phyloP scores from a whole-genome alignment of 2,329 filamentous ascomycete genomes.

The Fusarium lateritium region DNA sequence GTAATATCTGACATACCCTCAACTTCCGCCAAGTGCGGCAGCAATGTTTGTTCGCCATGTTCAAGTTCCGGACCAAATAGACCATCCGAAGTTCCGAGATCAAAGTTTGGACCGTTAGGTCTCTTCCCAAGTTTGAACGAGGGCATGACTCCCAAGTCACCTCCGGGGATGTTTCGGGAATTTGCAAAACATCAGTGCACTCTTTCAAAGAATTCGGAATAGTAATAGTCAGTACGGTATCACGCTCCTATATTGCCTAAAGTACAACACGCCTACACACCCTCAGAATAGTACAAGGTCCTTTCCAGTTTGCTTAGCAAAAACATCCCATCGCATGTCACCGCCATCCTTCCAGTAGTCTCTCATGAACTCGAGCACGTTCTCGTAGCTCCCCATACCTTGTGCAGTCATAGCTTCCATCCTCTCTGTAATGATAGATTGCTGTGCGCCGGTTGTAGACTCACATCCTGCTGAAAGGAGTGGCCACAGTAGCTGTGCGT shows the following conservation, averaged over 20 bases:
- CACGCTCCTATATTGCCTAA: neutral
- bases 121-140: no score
- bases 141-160: no score
- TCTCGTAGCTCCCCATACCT: conserved; percentile 7
- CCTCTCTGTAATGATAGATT: neutral
- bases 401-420: conserved; percentile 11
- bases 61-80: no score
- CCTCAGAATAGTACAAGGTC: conserved; percentile 20
- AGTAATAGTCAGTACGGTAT: neutral
- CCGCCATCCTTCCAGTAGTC: conserved; percentile 20
- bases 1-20: neutral
- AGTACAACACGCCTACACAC: no score
- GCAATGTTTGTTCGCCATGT: neutral
- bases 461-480: conserved; percentile 22
- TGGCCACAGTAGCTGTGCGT: conserved; percentile 16
- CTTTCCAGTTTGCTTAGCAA: conserved; percentile 18
- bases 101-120: no score
- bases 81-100: no score
- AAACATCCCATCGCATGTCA: conserved; percentile 15
- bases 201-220: no score
- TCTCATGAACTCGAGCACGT: conserved; percentile 18
- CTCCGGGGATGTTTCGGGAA: no score
- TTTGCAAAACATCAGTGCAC: no score
- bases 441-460: neutral
- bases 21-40: neutral